phyloP scores from a whole-genome alignment of 2,329 filamentous ascomycete species.

The Penicillium sp. region DNA sequence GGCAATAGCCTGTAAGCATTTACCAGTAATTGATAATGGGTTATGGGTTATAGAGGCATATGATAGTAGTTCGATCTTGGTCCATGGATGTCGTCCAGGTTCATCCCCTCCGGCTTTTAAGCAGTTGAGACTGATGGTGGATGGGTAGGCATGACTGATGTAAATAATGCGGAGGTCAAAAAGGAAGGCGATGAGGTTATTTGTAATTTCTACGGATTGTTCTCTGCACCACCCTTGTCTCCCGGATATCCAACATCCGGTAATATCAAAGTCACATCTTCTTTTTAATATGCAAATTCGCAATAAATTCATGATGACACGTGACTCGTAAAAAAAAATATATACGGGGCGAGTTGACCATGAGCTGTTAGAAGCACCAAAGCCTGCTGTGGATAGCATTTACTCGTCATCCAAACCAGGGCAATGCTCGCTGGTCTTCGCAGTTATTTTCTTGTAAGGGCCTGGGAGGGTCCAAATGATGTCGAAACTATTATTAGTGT shows the following conservation, averaged over 20 bases:
- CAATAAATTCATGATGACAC: background rate
- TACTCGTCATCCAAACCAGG: constrained; percentile 49
- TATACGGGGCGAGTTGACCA: background rate
- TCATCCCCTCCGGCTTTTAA: too few relatives aligned
- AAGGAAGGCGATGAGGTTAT: background rate
- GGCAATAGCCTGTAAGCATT: too few relatives aligned
- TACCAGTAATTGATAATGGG: too few relatives aligned
- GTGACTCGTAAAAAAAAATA: background rate
- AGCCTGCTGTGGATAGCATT: background rate
- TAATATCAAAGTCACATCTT: background rate
- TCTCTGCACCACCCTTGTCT: background rate
- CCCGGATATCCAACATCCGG: too few relatives aligned
- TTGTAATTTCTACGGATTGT: background rate
- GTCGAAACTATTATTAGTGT: constrained; percentile 41
- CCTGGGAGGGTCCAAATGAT: constrained; percentile 58
- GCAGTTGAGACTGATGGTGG: too few relatives aligned
- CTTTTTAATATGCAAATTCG: background rate
- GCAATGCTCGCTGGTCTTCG: constrained; percentile 52
- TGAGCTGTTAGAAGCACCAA: too few relatives aligned
- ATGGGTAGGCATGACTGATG: background rate
- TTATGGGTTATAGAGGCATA: too few relatives aligned
- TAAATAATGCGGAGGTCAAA: background rate
- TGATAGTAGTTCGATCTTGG: too few relatives aligned
- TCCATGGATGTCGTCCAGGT: too few relatives aligned
- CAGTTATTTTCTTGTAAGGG: constrained; percentile 49